Percentiles rank a stretch among this genome's conserved stretches.
These are phyloP conservation scores for Exophiala sp. DNA, from an alignment of 2,329 filamentous ascomycete genomes.

Conservation along the genomic window DNA sequence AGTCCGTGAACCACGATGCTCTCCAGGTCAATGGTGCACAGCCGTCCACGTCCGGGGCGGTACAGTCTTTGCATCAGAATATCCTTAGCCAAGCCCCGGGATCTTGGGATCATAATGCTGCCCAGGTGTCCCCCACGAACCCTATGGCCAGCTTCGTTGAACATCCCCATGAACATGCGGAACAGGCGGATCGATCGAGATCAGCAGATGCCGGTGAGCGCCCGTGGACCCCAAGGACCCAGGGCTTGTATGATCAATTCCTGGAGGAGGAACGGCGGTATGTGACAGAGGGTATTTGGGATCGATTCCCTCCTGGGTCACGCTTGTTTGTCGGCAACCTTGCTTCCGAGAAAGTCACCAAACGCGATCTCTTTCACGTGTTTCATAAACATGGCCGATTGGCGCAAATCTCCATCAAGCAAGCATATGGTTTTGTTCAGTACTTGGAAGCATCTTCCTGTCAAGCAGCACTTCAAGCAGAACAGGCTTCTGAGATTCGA, in stretches of 20 bases:
- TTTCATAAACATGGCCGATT: conserved; percentile 81
- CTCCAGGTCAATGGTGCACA: conserved; percentile 10
- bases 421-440: conserved; percentile 94
- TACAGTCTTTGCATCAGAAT: conserved; percentile 6
- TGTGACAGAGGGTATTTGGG: conserved; percentile 49
- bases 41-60: neutral
- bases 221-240: conserved; percentile 45
- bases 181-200: conserved; percentile 9
- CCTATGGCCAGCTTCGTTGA: conserved; percentile 2
- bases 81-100: conserved; percentile 15
- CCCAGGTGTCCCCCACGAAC: conserved; percentile 8
- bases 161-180: conserved; percentile 7
- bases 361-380: conserved; percentile 85
- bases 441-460: conserved; percentile 75
- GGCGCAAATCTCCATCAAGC: conserved; percentile 93
- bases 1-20: conserved; percentile 11
- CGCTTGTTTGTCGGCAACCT: conserved; percentile 61
- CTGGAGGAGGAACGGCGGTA: conserved; percentile 47
- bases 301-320: conserved; percentile 46
- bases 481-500: conserved; percentile 75
- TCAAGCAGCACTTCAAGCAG: conserved; percentile 62
- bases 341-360: conserved; percentile 85
- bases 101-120: conserved; percentile 9
- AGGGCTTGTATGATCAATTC: conserved; percentile 47
- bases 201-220: conserved; percentile 34